Evolutionary conservation across 1,284 basidiomycete species (phyloP), one percentile per base, ranked within the genome.

Genomic region (Ganoderma lingzhi): DNA sequence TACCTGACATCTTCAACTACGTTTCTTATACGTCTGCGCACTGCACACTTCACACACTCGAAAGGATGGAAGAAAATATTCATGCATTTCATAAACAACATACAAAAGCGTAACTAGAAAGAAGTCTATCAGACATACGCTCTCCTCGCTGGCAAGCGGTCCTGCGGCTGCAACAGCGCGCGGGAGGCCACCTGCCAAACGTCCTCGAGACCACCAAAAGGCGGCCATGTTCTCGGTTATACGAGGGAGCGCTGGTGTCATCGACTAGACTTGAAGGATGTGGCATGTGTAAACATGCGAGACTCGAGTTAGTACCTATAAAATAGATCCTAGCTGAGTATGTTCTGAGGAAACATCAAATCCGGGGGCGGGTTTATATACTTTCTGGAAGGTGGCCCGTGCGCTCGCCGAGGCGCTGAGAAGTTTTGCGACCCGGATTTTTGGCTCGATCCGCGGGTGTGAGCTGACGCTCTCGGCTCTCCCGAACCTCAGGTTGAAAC

Each of bases 301-400:
- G 90, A 92, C 90, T 91, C 86, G 89, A 90, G 91, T 92, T 90
- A 93, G 91, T 90, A 90, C 89, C 91, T 93, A 90, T 92, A 90
- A 87, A 93, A 93, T 87, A 93, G 91, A 93, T 93, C 91, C 91
- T 92, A 87, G 86, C 86, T 91, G 91, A 93, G 91, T 93, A 93
- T 93, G 91, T 92, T 93, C 91, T 90, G 71, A 83, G 76, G 87
- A 85, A 84, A 80, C 73, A 60, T 2, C 64, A 9, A 9, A 70
- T 35, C 61, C 23, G 71, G 1, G 4, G 55, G 4, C 12, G 12
- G 37, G 72, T 65, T 55, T 80, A 80, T 88, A 87, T 86, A 84
- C 56, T 14, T 14, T 14, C 6, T 5, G n/a, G 6, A n/a, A 28
- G 53, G 68, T 74, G 75, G 73, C 68, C 75, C 75, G 75, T 76